phyloP scores from a whole-genome alignment of 2,329 filamentous ascomycete genomes.

The Paraphaeosphaeria minitans region DNA sequence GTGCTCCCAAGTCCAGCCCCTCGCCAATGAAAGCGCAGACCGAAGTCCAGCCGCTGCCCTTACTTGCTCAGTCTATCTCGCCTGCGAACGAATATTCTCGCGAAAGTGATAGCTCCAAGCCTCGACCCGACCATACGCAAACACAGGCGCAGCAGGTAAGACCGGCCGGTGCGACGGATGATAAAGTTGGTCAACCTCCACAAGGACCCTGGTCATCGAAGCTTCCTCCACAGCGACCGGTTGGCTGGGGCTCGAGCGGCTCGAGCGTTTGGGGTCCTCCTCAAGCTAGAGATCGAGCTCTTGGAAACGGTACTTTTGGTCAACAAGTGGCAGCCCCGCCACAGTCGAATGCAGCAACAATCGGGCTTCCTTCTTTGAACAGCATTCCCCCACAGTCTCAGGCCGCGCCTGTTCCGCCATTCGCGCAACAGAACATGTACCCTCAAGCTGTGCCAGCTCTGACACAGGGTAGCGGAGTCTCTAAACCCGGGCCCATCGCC shows the following conservation, averaged over 20 bases:
- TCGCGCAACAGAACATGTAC: slow-evolving; percentile 29
- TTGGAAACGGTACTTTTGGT: slow-evolving; percentile 76
- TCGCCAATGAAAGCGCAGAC: slow-evolving; percentile 29
- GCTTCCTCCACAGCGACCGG: slow-evolving; percentile 28
- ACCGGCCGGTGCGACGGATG: slow-evolving; percentile 3
- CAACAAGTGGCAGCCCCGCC: slow-evolving; percentile 36
- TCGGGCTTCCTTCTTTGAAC: slow-evolving; percentile 29
- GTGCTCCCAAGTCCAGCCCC: slow-evolving; percentile 21
- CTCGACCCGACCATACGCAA: slow-evolving; percentile 20
- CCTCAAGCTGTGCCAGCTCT: slow-evolving; percentile 22
- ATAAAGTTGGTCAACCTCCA: slow-evolving; percentile 32
- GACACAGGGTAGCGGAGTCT: slow-evolving; percentile 19
- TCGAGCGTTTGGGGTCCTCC: slow-evolving; percentile 76
- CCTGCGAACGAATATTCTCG: slow-evolving; percentile 27
- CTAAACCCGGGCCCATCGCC: slow-evolving; percentile 35
- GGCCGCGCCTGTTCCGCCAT: slow-evolving; percentile 23
- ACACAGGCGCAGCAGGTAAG: slow-evolving; percentile 15
- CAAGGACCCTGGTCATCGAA: slow-evolving; percentile 34
- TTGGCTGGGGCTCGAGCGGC: slow-evolving; percentile 55
- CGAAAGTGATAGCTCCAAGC: slow-evolving; percentile 31
- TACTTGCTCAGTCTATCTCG: slow-evolving; percentile 23
- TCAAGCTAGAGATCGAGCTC: slow-evolving; percentile 67
- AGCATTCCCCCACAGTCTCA: slow-evolving; percentile 22
- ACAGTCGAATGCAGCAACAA: slow-evolving; percentile 29
- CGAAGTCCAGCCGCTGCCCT: slow-evolving; percentile 25